Conservation (phyloP, 2,329 filamentous ascomycete species). For the Trichoderma pleuroti region DNA sequence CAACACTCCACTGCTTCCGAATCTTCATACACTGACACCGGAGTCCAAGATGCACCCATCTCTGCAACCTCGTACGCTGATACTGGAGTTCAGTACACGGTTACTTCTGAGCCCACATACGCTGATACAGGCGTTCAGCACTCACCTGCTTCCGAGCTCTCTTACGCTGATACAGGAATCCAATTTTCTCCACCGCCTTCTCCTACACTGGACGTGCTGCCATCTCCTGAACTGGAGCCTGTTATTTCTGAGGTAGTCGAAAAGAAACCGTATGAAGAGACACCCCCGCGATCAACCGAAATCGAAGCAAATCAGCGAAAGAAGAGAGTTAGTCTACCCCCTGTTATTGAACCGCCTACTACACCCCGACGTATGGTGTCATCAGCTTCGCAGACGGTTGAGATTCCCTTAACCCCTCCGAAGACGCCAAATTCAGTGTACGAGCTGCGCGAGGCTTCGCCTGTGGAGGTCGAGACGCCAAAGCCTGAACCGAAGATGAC, state of each 20-base stretch:
- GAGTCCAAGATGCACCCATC: conserved; percentile 59
- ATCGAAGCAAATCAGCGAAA: conserved; percentile 71
- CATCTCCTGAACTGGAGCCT: conserved; percentile 44
- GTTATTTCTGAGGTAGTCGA: conserved; percentile 29
- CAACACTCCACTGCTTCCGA: conserved; percentile 29
- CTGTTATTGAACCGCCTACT: conserved; percentile 45
- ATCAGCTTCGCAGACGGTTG: conserved; percentile 27
- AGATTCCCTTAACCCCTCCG: conserved; percentile 55
- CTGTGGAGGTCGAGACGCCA: conserved; percentile 31
- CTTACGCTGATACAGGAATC: conserved; percentile 70
- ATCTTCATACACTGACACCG: conserved; percentile 67
- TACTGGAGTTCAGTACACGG: conserved; percentile 76
- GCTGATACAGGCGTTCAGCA: conserved; percentile 74
- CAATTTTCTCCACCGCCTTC: conserved; percentile 84
- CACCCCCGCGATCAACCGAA: conserved; percentile 45
- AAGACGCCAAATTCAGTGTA: conserved; percentile 58
- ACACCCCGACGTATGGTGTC: conserved; percentile 57
- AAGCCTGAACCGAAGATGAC: conserved; percentile 38
- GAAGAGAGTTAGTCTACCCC: conserved; percentile 57
- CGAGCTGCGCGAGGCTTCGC: conserved; percentile 39
- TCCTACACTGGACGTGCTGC: conserved; percentile 48
- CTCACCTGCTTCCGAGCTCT: conserved; percentile 50
- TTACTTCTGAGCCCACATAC: conserved; percentile 64
- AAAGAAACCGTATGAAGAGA: conserved; percentile 43
- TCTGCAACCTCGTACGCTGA: conserved; percentile 61